A percentile compares a stretch with the other conserved stretches of the same genome.
These are phyloP conservation scores for Nyctanthes arbortristis DNA, from an alignment of 257 asterid species.

Conservation along the genomic window DNA sequence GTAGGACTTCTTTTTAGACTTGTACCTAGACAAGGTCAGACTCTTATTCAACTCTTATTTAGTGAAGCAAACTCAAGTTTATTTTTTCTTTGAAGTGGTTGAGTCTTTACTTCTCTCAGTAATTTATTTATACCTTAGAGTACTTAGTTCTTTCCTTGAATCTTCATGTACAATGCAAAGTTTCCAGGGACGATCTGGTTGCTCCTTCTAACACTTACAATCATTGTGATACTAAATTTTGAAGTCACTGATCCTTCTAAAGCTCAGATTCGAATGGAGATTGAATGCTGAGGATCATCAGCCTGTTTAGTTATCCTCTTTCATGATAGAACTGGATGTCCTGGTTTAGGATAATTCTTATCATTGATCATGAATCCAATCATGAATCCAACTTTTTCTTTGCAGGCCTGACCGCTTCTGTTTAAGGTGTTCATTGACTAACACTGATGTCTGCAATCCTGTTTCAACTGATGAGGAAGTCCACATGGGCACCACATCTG, in stretches of 20 bases:
- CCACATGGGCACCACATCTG: conserved; percentile 35
- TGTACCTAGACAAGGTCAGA: too few species aligned
- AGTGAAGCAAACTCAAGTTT: background rate
- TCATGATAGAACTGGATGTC: background rate
- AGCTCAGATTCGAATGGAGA: too few species aligned
- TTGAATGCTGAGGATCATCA: background rate
- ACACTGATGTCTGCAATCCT: conserved; percentile 56
- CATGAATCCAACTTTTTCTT: conserved; percentile 16
- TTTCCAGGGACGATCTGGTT: too few species aligned
- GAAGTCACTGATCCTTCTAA: too few species aligned
- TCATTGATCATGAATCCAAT: conserved; percentile 18
- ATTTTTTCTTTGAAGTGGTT: background rate
- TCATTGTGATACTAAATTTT: too few species aligned
- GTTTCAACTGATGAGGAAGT: conserved; percentile 50
- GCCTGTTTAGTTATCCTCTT: background rate
- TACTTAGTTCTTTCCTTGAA: background rate
- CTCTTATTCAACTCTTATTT: conserved; percentile 4
- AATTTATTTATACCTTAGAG: conserved; percentile 3
- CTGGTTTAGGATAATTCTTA: background rate
- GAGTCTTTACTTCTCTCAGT: background rate
- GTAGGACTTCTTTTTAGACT: too few species aligned
- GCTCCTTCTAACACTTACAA: too few species aligned
- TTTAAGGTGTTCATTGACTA: conserved; percentile 61
- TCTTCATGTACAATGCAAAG: conserved; percentile 1
- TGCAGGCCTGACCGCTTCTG: conserved; percentile 53